These are phyloP conservation scores for Phytophthora pistaciae DNA, from an alignment of 352 stramenopile species.

Conservation along the genomic window DNA sequence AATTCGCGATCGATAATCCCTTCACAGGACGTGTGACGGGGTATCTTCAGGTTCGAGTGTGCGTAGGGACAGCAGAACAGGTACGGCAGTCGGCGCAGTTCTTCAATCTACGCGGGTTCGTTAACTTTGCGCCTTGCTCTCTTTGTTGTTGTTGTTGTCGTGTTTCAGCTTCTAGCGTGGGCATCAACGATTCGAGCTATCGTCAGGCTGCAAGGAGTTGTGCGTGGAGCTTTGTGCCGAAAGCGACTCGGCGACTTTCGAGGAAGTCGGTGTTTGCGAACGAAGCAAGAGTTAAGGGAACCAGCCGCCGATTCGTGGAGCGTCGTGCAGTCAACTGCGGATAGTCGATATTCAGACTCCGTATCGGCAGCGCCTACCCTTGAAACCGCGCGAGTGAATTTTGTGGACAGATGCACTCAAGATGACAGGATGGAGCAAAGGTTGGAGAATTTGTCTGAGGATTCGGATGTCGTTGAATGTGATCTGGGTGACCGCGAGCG, in stretches of 20 bases:
- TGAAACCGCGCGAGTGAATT: background rate
- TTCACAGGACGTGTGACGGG: slow-evolving; percentile 49
- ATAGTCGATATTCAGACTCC: background rate
- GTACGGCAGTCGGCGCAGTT: slow-evolving; percentile 21
- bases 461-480: background rate
- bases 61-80: slow-evolving; percentile 65
- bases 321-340: too few relatives aligned
- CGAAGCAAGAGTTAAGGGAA: background rate
- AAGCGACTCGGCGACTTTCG: background rate
- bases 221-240: slow-evolving; percentile 37
- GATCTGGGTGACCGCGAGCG: background rate
- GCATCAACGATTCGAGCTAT: slow-evolving; percentile 36
- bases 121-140: background rate
- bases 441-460: background rate
- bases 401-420: background rate
- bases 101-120: background rate
- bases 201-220: slow-evolving; percentile 44
- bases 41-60: slow-evolving; percentile 41
- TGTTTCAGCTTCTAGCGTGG: slow-evolving; percentile 38
- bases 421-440: background rate
- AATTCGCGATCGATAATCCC: slow-evolving; percentile 52
- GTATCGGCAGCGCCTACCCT: background rate
- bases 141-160: too few relatives aligned
- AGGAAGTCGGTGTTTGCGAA: background rate
- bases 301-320: too few relatives aligned